These are phyloP conservation scores for Fusarium zealandicum DNA, from an alignment of 2,329 filamentous ascomycete species.

Conservation along the genomic window DNA sequence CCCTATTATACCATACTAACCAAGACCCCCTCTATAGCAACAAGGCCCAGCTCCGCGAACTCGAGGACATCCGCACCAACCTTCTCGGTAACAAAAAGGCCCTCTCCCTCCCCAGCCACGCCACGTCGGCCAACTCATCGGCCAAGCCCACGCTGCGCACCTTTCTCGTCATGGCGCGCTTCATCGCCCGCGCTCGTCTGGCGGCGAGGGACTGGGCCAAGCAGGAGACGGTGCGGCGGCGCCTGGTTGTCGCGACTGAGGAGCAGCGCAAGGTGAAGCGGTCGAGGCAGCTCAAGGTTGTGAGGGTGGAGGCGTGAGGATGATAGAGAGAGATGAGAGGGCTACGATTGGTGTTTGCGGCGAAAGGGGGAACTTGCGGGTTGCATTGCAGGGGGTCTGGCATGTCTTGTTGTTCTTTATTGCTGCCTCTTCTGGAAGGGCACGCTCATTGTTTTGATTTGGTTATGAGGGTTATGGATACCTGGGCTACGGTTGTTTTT, in stretches of 20 bases:
- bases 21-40: conserved; percentile 67
- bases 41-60: conserved; percentile 85
- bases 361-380: conserved; percentile 5
- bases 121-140: conserved; percentile 17
- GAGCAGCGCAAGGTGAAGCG: conserved; percentile 55
- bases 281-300: conserved; percentile 51
- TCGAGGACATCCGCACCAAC: conserved; percentile 74
- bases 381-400: conserved; percentile 23
- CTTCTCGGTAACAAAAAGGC: conserved; percentile 50
- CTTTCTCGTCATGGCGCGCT: conserved; percentile 58
- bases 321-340: no score
- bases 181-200: conserved; percentile 60
- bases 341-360: neutral
- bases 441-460: conserved; percentile 7
- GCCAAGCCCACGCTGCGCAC: conserved; percentile 49
- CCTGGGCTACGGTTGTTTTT: conserved; percentile 9
- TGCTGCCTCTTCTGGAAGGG: neutral
- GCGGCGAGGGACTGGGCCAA: conserved; percentile 58
- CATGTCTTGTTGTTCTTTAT: conserved; percentile 1
- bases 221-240: conserved; percentile 58
- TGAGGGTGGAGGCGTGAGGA: conserved; percentile 46
- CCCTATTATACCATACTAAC: conserved; percentile 17
- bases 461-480: conserved; percentile 27
- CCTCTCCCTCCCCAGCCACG: conserved; percentile 42
- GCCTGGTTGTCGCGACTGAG: conserved; percentile 58